Conservation (phyloP, 139 green algal genomes). For the Chlorella sp. region DNA sequence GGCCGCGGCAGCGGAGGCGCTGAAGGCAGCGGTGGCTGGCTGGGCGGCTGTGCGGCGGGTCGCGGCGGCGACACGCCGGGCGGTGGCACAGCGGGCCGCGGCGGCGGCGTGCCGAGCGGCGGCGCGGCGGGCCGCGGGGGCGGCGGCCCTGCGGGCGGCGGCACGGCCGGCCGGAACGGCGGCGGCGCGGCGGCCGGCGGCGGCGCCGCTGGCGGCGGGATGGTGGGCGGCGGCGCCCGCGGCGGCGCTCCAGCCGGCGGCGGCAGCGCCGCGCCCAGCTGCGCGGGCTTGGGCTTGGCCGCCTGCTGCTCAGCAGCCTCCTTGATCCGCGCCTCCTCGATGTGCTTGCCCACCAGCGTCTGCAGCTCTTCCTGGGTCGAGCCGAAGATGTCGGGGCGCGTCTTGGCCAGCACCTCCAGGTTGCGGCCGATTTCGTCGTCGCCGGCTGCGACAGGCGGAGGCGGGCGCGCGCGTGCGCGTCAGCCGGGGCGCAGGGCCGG, state of each 20-base stretch:
- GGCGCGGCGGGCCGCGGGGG: slow-evolving; percentile 27
- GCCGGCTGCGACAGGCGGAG: slow-evolving; percentile 40
- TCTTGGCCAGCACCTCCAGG: slow-evolving; percentile 81
- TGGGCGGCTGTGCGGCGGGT: neutral
- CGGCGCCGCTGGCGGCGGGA: neutral
- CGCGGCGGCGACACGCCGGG: slow-evolving; percentile 1
- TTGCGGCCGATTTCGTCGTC: slow-evolving; percentile 97
- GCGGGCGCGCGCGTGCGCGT: neutral
- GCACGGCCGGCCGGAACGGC: slow-evolving; percentile 18
- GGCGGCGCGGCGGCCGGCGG: slow-evolving; percentile 4
- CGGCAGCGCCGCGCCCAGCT: slow-evolving; percentile 16
- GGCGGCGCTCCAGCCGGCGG: slow-evolving; percentile 3
- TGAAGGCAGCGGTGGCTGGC: neutral
- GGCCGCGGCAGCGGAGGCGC: neutral
- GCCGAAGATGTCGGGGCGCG: slow-evolving; percentile 95
- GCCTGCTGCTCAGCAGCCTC: slow-evolving; percentile 9
- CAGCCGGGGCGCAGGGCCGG: neutral
- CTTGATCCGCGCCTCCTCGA: slow-evolving; percentile 69
- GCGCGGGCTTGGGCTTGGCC: slow-evolving; percentile 23
- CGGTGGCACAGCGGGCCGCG: slow-evolving; percentile 10
- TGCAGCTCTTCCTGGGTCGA: slow-evolving; percentile 86
- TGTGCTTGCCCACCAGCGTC: slow-evolving; percentile 63
- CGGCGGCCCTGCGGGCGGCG: slow-evolving; percentile 37
- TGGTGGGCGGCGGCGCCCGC: neutral
- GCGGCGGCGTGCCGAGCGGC: slow-evolving; percentile 34